Conservation (phyloP, 495 filamentous ascomycete species). For the Baudoinia panamericana region DNA sequence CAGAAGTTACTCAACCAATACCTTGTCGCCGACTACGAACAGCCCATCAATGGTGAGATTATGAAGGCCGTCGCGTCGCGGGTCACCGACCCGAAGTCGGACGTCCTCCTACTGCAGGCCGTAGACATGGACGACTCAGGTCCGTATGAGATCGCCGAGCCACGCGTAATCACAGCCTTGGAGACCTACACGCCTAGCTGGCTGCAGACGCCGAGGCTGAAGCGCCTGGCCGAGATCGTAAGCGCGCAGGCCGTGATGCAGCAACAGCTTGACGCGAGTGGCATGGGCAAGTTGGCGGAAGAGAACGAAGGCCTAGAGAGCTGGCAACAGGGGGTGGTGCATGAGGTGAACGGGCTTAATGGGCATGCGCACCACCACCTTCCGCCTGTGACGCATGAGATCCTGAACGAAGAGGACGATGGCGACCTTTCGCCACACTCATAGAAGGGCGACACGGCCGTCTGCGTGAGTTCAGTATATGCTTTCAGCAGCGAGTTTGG, state of each 20-base stretch:
- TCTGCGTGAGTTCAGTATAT: too few relatives aligned
- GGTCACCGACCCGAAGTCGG: slow-evolving; percentile 88
- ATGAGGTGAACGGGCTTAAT: not conserved
- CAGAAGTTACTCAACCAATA: slow-evolving; percentile 99
- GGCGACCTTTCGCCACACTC: too few relatives aligned
- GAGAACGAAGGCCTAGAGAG: slow-evolving; percentile 1
- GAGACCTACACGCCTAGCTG: slow-evolving; percentile 97
- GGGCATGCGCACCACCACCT: slow-evolving; percentile 4
- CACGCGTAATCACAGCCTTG: slow-evolving; percentile 83
- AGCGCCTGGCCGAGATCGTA: slow-evolving; percentile 93
- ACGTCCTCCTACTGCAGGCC: slow-evolving; percentile 79
- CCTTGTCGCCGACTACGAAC: slow-evolving; percentile 96
- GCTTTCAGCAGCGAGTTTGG: too few relatives aligned
- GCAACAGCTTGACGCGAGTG: slow-evolving; percentile 20
- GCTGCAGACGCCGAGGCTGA: slow-evolving; percentile 90
- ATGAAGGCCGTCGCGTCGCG: slow-evolving; percentile 98
- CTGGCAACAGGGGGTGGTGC: not conserved
- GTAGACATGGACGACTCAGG: slow-evolving; percentile 99
- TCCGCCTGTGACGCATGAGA: slow-evolving; percentile 2
- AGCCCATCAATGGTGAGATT: slow-evolving; percentile 98
- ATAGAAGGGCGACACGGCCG: too few relatives aligned
- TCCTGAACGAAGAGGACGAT: too few relatives aligned
- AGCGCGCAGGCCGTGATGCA: slow-evolving; percentile 89
- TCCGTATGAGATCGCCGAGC: slow-evolving; percentile 98
- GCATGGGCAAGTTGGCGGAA: slow-evolving; percentile 10